These are phyloP conservation scores for Talaromyces marneffei DNA, from an alignment of 2,329 filamentous ascomycete species.

Conservation along the genomic window DNA sequence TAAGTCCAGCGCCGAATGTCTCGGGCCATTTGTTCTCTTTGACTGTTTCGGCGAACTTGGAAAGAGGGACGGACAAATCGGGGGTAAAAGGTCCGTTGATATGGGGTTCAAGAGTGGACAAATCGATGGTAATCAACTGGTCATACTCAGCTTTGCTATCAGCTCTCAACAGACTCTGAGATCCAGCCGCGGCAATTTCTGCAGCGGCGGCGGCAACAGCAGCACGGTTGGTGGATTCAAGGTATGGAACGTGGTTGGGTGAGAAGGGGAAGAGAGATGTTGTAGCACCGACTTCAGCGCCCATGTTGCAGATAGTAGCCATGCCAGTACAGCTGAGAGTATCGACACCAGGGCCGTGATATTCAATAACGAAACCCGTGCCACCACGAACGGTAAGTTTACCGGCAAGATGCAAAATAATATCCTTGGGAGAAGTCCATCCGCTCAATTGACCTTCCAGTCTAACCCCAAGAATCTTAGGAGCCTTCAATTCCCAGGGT, in stretches of 20 bases:
- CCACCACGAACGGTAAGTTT: slow-evolving; percentile 87
- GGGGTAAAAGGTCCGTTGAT: slow-evolving; percentile 97
- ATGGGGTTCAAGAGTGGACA: slow-evolving; percentile 85
- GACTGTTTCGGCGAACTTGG: slow-evolving; percentile 79
- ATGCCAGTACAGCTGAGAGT: slow-evolving; percentile 87
- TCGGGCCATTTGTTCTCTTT: slow-evolving; percentile 83
- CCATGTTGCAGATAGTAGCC: slow-evolving; percentile 90
- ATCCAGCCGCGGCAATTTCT: slow-evolving; percentile 53
- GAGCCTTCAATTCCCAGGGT: slow-evolving; percentile 96
- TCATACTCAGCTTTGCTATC: slow-evolving; percentile 84
- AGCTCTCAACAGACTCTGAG: slow-evolving; percentile 64
- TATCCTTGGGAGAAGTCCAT: slow-evolving; percentile 92
- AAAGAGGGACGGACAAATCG: slow-evolving; percentile 87
- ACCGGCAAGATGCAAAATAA: slow-evolving; percentile 85
- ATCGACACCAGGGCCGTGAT: slow-evolving; percentile 83
- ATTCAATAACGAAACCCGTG: slow-evolving; percentile 92
- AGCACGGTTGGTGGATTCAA: slow-evolving; percentile 72
- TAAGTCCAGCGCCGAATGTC: slow-evolving; percentile 84
- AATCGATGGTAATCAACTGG: slow-evolving; percentile 81
- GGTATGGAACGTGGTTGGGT: slow-evolving; percentile 73
- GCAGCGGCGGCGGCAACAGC: slow-evolving; percentile 64
- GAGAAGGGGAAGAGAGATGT: slow-evolving; percentile 95
- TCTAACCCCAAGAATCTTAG: slow-evolving; percentile 79
- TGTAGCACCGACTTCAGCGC: slow-evolving; percentile 82
- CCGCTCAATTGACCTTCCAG: slow-evolving; percentile 77